Percentiles rank a stretch among this genome's conserved stretches.
These are phyloP conservation scores for Fusarium coicis DNA, from an alignment of 2,329 filamentous ascomycete genomes.

Conservation along the genomic window DNA sequence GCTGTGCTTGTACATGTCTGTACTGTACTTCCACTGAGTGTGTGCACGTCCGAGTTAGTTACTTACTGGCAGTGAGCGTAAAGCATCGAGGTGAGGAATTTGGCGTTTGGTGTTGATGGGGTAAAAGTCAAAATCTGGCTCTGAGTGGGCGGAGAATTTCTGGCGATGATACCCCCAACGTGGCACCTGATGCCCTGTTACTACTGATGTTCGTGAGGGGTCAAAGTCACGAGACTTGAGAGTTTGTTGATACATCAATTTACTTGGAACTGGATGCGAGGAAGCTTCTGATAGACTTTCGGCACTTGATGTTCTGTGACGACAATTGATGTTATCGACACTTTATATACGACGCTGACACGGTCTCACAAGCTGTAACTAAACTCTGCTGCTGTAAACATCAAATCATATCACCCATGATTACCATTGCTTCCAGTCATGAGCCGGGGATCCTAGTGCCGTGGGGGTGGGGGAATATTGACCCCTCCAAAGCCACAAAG, in stretches of 20 bases:
- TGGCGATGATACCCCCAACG: conserved; percentile 38
- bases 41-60: conserved; percentile 5
- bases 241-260: background rate
- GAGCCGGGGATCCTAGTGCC: conserved; percentile 7
- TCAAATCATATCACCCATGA: conserved; percentile 7
- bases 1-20: background rate
- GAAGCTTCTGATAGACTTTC: background rate
- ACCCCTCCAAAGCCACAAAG: conserved; percentile 13
- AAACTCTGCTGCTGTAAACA: background rate
- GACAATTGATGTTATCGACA: background rate
- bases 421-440: conserved; percentile 11
- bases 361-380: background rate
- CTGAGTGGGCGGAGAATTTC: conserved; percentile 25
- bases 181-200: conserved; percentile 11
- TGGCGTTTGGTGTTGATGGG: conserved; percentile 23
- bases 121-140: background rate
- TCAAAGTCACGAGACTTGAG: conserved; percentile 4
- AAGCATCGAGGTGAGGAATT: conserved; percentile 5
- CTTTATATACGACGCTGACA: background rate
- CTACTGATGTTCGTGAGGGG: background rate
- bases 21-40: background rate
- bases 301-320: background rate
- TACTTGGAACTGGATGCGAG: background rate
- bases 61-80: conserved; percentile 1
- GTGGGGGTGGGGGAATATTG: conserved; percentile 28